These are phyloP conservation scores for Kodamaea alishanica DNA, from an alignment of 1,139 yeast genomes.

Conservation along the genomic window DNA sequence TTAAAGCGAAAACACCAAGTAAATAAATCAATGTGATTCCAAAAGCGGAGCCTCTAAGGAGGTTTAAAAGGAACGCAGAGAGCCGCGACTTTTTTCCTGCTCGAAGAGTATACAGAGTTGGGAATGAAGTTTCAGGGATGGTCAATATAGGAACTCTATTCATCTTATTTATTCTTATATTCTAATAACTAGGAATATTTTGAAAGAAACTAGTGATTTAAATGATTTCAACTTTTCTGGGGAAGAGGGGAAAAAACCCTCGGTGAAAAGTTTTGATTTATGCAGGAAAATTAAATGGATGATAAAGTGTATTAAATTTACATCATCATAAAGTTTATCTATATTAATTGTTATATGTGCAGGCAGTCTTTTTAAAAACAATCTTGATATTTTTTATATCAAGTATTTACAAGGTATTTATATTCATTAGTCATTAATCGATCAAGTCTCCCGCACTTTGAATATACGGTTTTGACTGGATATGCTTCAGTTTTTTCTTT, in stretches of 20 bases:
- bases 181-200: not conserved
- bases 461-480: constrained; percentile 10
- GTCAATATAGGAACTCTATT: constrained; percentile 32
- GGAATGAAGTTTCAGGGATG: constrained; percentile 43
- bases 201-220: not conserved
- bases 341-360: no score
- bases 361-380: not conserved
- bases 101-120: constrained; percentile 21
- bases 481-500: constrained; percentile 2
- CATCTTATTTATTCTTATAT: constrained; percentile 8
- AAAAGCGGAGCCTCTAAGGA: constrained; percentile 38
- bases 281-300: no score
- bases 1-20: constrained; percentile 31
- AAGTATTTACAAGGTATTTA: not conserved
- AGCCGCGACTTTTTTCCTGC: constrained; percentile 24
- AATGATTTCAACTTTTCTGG: not conserved
- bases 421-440: constrained; percentile 8
- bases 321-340: no score
- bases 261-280: no score
- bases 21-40: constrained; percentile 29
- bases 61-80: constrained; percentile 26
- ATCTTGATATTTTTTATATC: constrained; percentile 7
- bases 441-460: constrained; percentile 17
- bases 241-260: no score
- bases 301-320: no score